Conservation (phyloP, 345 rosid genomes). For the Hypericum perforatum region DNA sequence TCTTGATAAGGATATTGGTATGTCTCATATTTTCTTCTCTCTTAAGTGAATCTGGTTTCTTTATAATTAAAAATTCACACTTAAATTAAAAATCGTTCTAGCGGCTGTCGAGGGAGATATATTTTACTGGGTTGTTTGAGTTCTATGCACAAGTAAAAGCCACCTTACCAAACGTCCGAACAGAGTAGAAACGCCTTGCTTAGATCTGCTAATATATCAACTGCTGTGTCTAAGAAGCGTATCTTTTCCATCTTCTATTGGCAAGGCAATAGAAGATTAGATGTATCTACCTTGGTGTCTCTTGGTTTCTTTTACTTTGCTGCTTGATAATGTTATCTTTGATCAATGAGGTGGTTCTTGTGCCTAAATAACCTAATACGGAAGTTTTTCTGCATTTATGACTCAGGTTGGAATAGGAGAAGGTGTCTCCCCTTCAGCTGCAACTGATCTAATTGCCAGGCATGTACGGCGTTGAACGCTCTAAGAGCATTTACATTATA, state of each 20-base stretch:
- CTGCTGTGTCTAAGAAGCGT: too few relatives aligned
- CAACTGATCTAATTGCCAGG: constrained; percentile 98
- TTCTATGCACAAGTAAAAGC: too few relatives aligned
- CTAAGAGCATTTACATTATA: constrained; percentile 3
- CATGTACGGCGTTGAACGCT: constrained; percentile 33
- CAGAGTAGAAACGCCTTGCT: too few relatives aligned
- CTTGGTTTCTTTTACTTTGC: not conserved
- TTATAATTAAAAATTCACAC: too few relatives aligned
- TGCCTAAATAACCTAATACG: not conserved
- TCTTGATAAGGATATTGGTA: constrained; percentile 76
- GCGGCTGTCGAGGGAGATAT: too few relatives aligned
- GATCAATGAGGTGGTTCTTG: not conserved
- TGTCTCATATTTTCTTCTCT: constrained; percentile 8
- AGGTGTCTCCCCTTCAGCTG: constrained; percentile 98
- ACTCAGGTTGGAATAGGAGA: constrained; percentile 95
- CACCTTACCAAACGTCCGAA: too few relatives aligned
- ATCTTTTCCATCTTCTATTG: too few relatives aligned
- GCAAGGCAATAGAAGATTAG: too few relatives aligned
- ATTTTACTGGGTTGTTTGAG: too few relatives aligned
- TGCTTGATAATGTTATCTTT: constrained; percentile 1
- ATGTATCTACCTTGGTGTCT: too few relatives aligned
- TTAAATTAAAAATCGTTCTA: too few relatives aligned
- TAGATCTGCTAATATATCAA: too few relatives aligned
- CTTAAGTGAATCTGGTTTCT: not conserved
- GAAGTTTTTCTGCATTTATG: constrained; percentile 7